Conservation (phyloP, 257 asterid genomes). For the Solanum piurae region DNA sequence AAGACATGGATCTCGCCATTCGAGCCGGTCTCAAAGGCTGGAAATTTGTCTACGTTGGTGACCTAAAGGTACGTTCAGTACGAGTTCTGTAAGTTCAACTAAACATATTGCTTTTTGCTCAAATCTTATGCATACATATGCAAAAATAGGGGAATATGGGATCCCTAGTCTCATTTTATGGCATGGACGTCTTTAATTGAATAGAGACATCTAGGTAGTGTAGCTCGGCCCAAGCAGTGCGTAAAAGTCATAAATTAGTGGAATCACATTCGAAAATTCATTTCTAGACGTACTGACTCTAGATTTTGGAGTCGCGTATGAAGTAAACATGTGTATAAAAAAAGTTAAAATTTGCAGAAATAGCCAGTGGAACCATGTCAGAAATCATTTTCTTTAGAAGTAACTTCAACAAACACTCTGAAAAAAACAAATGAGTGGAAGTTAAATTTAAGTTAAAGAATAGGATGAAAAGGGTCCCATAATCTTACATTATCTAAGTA, state of each 20-base stretch:
- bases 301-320: too few relatives aligned
- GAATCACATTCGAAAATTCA: background rate
- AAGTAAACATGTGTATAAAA: background rate
- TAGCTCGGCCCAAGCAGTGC: background rate
- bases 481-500: background rate
- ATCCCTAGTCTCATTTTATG: background rate
- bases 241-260: too few relatives aligned
- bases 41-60: constrained; percentile 47
- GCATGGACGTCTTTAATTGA: background rate
- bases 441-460: background rate
- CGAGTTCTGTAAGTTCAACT: background rate
- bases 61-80: constrained; percentile 12
- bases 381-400: background rate
- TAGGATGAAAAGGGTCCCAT: background rate
- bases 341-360: too few relatives aligned
- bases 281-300: too few relatives aligned
- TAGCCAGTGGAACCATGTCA: background rate
- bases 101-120: background rate
- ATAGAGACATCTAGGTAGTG: background rate
- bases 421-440: background rate
- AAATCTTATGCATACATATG: background rate
- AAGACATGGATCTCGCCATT: constrained; percentile 61
- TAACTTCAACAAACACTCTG: background rate
- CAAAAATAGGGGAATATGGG: background rate
- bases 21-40: constrained; percentile 63